Percentiles rank a stretch among this genome's conserved stretches.
These are phyloP conservation scores for Tilletiopsis washingtonensis DNA, from an alignment of 1,284 basidiomycete genomes.

Conservation along the genomic window DNA sequence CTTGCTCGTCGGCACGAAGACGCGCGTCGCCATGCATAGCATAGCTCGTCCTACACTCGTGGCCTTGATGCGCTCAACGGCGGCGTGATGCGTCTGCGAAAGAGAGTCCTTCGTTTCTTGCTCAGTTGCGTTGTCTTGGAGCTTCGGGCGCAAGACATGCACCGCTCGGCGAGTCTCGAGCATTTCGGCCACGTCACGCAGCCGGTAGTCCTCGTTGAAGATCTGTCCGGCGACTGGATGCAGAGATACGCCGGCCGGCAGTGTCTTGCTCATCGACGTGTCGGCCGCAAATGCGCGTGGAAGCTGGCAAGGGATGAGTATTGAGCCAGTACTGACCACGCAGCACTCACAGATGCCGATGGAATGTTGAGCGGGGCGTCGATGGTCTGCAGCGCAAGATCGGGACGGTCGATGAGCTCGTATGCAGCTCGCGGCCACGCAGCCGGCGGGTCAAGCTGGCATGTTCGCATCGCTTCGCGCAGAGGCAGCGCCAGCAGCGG, in stretches of 20 bases:
- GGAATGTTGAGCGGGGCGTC: background rate
- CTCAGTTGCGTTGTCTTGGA: conserved; percentile 1
- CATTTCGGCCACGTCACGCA: conserved; percentile 40
- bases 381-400: conserved; percentile 53
- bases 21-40: conserved; percentile 32
- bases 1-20: conserved; percentile 25
- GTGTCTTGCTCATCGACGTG: background rate
- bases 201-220: conserved; percentile 34
- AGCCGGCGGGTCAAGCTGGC: conserved; percentile 66
- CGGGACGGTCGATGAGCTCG: conserved; percentile 66
- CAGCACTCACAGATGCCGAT: background rate
- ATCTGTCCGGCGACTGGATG: conserved; percentile 36
- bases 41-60: conserved; percentile 35
- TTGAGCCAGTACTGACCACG: background rate
- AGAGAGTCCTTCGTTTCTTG: background rate
- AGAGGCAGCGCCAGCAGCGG: conserved; percentile 70
- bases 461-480: conserved; percentile 69
- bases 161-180: conserved; percentile 27
- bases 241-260: conserved; percentile 14
- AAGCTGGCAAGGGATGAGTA: background rate
- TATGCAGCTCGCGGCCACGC: conserved; percentile 68
- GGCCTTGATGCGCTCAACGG: conserved; percentile 37
- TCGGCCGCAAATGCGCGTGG: background rate
- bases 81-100: background rate
- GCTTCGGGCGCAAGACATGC: conserved; percentile 5